A percentile compares a stretch with the other conserved stretches of the same genome.
phyloP scores from a whole-genome alignment of 2,329 filamentous ascomycete genomes.

The Pseudogymnoascus sp. region DNA sequence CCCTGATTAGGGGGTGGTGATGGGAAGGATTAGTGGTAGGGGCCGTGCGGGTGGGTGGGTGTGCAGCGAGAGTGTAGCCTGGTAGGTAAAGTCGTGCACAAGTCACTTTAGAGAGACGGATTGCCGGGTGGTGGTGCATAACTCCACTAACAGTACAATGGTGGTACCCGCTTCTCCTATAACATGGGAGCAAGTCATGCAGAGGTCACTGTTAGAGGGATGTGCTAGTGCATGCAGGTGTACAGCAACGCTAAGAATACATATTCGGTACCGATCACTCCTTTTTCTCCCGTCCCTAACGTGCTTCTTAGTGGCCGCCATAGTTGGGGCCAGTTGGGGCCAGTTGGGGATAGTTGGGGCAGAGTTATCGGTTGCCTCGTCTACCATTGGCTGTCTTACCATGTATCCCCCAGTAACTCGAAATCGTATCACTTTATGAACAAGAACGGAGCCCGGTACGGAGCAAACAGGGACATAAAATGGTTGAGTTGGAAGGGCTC shows the following conservation, averaged over 20 bases:
- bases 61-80: not conserved
- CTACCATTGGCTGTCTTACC: not conserved
- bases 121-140: not conserved
- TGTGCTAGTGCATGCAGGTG: not conserved
- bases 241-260: not conserved
- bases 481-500: not conserved
- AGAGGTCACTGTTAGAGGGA: not conserved
- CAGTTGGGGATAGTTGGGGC: too few species aligned
- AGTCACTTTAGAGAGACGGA: not conserved
- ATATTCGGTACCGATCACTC: not conserved
- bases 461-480: not conserved
- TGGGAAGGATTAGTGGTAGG: not conserved
- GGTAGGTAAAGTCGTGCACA: not conserved
- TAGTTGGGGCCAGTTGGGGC: too few species aligned
- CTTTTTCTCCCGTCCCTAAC: not conserved
- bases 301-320: not conserved
- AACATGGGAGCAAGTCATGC: not conserved
- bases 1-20: not conserved
- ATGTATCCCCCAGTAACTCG: too few species aligned
- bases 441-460: not conserved
- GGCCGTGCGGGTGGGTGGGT: not conserved
- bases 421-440: conserved; percentile 1
- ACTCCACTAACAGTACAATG: not conserved
- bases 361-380: not conserved
- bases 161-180: not conserved